Conservation (phyloP, 176 grass and related monocot species). For the Canna indica region DNA sequence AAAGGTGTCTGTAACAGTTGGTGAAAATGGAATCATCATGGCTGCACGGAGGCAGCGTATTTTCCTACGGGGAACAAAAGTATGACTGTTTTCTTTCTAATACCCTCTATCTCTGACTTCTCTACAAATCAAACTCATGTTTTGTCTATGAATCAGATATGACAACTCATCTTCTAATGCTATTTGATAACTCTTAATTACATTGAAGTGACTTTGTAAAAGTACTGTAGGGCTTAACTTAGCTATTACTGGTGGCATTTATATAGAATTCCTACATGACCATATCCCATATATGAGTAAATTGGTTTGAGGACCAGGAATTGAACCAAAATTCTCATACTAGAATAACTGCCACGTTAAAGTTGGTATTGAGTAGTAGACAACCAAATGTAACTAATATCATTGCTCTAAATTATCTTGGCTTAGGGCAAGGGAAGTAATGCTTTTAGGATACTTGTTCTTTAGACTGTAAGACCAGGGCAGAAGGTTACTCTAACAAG, state of each 20-base stretch:
- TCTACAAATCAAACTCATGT: background rate
- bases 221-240: too few relatives aligned
- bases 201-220: too few relatives aligned
- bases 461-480: background rate
- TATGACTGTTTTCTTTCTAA: constrained; percentile 15
- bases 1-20: constrained; percentile 86
- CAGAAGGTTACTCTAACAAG: background rate
- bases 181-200: too few relatives aligned
- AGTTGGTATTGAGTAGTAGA: too few relatives aligned
- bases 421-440: background rate
- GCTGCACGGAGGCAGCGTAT: constrained; percentile 67
- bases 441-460: background rate
- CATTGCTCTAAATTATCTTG: background rate
- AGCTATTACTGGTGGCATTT: too few relatives aligned
- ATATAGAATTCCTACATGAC: too few relatives aligned
- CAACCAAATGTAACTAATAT: background rate
- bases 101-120: background rate
- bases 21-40: constrained; percentile 87
- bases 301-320: too few relatives aligned
- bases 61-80: constrained; percentile 92
- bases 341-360: too few relatives aligned
- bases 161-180: too few relatives aligned
- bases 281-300: too few relatives aligned
- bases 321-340: too few relatives aligned
- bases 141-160: too few relatives aligned